phyloP scores from a whole-genome alignment of 2,329 filamentous ascomycete genomes.

The Zymoseptoria brevis region DNA sequence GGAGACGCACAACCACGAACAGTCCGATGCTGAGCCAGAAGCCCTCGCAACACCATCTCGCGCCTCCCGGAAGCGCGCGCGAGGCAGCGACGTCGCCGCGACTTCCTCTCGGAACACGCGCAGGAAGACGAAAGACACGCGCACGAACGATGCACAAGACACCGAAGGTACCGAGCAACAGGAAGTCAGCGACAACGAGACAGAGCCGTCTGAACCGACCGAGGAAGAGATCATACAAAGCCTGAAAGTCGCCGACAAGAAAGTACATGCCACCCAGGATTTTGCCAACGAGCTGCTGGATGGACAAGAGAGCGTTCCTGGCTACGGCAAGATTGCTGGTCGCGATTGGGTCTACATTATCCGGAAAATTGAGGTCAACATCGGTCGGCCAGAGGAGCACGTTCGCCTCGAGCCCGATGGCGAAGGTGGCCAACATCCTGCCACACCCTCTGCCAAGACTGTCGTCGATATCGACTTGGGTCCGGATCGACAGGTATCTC shows the following conservation, averaged over 20 bases:
- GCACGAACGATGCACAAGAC: constrained; percentile 26
- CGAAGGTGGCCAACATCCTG: constrained; percentile 16
- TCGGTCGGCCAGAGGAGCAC: constrained; percentile 53
- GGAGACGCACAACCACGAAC: constrained; percentile 17
- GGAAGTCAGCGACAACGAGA: constrained; percentile 32
- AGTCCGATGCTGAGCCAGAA: constrained; percentile 38
- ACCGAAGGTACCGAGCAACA: constrained; percentile 33
- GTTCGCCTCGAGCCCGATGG: constrained; percentile 23
- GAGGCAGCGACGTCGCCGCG: constrained; percentile 25
- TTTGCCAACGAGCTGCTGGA: constrained; percentile 48
- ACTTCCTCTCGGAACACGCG: constrained; percentile 25
- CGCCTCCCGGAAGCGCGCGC: constrained; percentile 39
- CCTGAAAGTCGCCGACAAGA: constrained; percentile 38
- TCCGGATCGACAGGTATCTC: constrained; percentile 44
- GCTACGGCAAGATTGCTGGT: constrained; percentile 75
- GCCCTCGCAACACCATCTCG: constrained; percentile 42
- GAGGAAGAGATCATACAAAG: constrained; percentile 39
- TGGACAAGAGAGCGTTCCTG: constrained; percentile 42
- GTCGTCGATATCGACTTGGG: constrained; percentile 75
- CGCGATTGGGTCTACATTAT: constrained; percentile 81
- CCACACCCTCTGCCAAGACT: constrained; percentile 31
- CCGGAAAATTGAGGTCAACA: constrained; percentile 64
- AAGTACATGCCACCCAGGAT: constrained; percentile 49
- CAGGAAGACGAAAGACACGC: constrained; percentile 29
- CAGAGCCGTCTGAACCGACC: constrained; percentile 29